These are phyloP conservation scores for Aspergillus sp. DNA, from an alignment of 2,329 filamentous ascomycete species.

Conservation along the genomic window DNA sequence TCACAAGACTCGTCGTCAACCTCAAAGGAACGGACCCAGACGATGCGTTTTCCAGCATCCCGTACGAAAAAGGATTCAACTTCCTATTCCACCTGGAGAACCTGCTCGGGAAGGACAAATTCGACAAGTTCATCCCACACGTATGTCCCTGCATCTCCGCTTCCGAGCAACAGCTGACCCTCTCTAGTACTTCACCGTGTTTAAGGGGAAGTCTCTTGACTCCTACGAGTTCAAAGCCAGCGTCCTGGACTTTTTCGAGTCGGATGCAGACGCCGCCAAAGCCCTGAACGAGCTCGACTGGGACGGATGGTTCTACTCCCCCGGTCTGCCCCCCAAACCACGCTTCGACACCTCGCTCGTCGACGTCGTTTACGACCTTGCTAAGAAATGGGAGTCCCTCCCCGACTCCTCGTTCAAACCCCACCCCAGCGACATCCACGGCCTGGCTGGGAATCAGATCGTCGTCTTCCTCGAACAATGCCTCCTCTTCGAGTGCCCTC, in stretches of 20 bases:
- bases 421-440: conserved; percentile 55
- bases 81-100: conserved; percentile 88
- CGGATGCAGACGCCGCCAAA: conserved; percentile 51
- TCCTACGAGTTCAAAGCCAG: conserved; percentile 90
- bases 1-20: conserved; percentile 81
- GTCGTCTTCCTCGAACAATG: conserved; percentile 82
- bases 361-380: conserved; percentile 73
- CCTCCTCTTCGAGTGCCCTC: conserved; percentile 55
- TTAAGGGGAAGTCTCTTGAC: conserved; percentile 77
- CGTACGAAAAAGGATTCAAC: conserved; percentile 94
- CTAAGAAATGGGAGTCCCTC: conserved; percentile 65
- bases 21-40: conserved; percentile 89
- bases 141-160: conserved; percentile 17
- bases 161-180: conserved; percentile 3
- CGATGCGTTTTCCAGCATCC: conserved; percentile 84
- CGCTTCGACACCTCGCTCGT: conserved; percentile 82
- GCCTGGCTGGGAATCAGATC: conserved; percentile 76
- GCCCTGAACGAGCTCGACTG: conserved; percentile 69
- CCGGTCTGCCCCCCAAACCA: conserved; percentile 82
- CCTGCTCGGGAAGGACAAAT: conserved; percentile 72
- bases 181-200: conserved; percentile 67
- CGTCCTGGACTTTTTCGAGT: conserved; percentile 72
- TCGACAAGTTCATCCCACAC: conserved; percentile 90
- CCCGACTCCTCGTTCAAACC: conserved; percentile 48
- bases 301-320: conserved; percentile 81